Conservation (phyloP, 495 filamentous ascomycete species). For the Penicillium flavigenum region DNA sequence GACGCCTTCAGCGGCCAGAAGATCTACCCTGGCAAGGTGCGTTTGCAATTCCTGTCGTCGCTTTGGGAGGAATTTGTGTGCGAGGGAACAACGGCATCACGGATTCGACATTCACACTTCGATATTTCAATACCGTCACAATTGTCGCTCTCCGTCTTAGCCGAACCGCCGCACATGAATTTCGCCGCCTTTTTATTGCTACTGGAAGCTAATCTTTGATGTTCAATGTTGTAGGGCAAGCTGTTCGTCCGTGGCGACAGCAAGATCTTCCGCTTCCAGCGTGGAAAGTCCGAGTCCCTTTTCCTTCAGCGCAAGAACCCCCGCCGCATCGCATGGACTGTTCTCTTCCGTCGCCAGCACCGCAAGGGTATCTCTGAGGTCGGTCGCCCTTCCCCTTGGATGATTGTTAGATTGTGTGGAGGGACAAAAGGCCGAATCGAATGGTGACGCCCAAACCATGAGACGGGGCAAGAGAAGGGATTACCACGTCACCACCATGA, state of each 20-base stretch:
- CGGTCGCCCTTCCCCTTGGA: constrained; percentile 46
- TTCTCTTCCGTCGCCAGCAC: constrained; percentile 96
- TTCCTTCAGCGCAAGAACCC: constrained; percentile 99
- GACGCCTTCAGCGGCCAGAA: constrained; percentile 96
- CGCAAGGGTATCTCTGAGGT: constrained; percentile 99
- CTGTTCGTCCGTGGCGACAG: constrained; percentile 98
- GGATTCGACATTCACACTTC: constrained; percentile 19
- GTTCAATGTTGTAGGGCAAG: constrained; percentile 71
- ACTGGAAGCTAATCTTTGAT: constrained; percentile 29
- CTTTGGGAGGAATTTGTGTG: constrained; percentile 20
- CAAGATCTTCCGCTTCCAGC: constrained; percentile 99
- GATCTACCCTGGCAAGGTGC: constrained; percentile 99
- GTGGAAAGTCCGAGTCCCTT: constrained; percentile 98
- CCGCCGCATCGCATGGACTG: constrained; percentile 97
- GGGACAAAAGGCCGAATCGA: constrained; percentile 15
- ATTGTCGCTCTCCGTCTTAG: constrained; percentile 5
- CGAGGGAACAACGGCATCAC: constrained; percentile 20
- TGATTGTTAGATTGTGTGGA: constrained; percentile 22
- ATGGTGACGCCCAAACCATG: constrained; percentile 5
- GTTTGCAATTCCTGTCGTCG: constrained; percentile 35
- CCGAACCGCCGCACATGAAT: constrained; percentile 12
- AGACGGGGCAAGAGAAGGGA: constrained; percentile 26
- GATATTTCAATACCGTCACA: constrained; percentile 10
- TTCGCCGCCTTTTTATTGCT: constrained; percentile 4
- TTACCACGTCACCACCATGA: constrained; percentile 1